phyloP scores from a whole-genome alignment of 768 basidiomycete species.

The Mycena rosella region DNA sequence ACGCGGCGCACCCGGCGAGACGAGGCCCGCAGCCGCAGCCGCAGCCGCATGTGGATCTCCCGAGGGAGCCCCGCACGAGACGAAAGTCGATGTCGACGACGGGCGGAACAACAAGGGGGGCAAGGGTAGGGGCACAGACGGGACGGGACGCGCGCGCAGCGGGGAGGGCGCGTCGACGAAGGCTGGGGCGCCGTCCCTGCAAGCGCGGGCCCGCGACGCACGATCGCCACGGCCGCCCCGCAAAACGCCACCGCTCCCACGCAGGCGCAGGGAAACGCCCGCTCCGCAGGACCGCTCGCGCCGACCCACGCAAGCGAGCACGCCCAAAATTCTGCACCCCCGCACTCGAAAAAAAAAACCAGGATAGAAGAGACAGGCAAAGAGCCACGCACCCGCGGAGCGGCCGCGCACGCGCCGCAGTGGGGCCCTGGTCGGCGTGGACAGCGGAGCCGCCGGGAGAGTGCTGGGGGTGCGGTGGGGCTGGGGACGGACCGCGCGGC shows the following conservation, averaged over 20 bases:
- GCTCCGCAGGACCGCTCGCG: conserved; percentile 8
- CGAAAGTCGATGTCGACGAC: too few relatives aligned
- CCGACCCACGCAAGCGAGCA: conserved; percentile 10
- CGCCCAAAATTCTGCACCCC: not conserved
- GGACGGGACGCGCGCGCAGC: conserved; percentile 9
- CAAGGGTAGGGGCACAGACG: conserved; percentile 3
- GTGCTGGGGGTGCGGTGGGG: conserved; percentile 2
- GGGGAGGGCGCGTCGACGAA: conserved; percentile 9
- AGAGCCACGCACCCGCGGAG: conserved; percentile 8
- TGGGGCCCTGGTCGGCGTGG: conserved; percentile 8
- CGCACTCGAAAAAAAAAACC: not conserved
- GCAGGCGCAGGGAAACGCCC: not conserved
- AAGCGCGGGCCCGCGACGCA: conserved; percentile 7
- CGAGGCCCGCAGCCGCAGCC: too few relatives aligned
- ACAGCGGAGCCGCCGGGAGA: conserved; percentile 1
- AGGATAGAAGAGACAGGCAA: conserved; percentile 11
- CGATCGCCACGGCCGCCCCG: conserved; percentile 10
- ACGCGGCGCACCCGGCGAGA: not conserved
- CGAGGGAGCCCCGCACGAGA: too few relatives aligned
- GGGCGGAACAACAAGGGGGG: too few relatives aligned
- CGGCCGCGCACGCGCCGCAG: conserved; percentile 7
- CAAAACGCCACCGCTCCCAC: not conserved
- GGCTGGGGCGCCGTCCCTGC: conserved; percentile 4
- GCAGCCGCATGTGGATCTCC: too few relatives aligned
- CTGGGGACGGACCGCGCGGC: not conserved